Base-by-base conservation (phyloP, 306 rosid species). In the Sphenostylis stenocarpa region DNA sequence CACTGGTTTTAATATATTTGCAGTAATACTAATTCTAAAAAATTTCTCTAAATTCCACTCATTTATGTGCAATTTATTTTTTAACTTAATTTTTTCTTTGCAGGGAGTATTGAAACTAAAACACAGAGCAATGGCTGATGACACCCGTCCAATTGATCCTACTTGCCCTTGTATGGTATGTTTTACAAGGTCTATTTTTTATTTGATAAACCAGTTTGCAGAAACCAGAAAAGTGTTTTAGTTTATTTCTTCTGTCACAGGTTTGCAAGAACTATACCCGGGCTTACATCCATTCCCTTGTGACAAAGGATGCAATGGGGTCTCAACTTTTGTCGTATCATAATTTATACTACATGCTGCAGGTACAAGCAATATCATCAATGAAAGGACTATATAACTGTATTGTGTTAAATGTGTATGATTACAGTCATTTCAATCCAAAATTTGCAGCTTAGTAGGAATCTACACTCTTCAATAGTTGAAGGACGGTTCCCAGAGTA, bases 281-380 rank as follows among this genome's bases (percentile, higher is more conserved):
- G 88, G 97, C 99, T 48, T 95, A 92, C 83, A 87, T 95, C 78
- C 99, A 95, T 87, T 88, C 91, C 81, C 97, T 95, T 69, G 97
- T 92, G 79, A 90, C 99, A 38, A 90, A 90, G 80, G 97, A 95
- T 84, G 97, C 99, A 10, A 95, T 92, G 97, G 97, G 99, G 44
- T 95, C 99, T 85, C 97, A 95, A 85, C 99, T 95, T 80, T 85
- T 95, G 51, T 92, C 99, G 33, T 95, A 88, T 82, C 99, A 95
- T 82, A 95, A 95, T 87, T 80, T 95, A 70, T 85, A 87, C 81
- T 90, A 90, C 87, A 95, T 95, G 95, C 75, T 92, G 92, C 96
- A 86, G 99, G 97, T 95, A 71, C 34, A 53, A 20, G 57, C 69
- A 26, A 58, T 47, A 19, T 62, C 73, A 70, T 64, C 72, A 56